Evolutionary conservation across 2,329 filamentous ascomycete genomes (phyloP).

Genomic region (Helicocarpus griseus): DNA sequence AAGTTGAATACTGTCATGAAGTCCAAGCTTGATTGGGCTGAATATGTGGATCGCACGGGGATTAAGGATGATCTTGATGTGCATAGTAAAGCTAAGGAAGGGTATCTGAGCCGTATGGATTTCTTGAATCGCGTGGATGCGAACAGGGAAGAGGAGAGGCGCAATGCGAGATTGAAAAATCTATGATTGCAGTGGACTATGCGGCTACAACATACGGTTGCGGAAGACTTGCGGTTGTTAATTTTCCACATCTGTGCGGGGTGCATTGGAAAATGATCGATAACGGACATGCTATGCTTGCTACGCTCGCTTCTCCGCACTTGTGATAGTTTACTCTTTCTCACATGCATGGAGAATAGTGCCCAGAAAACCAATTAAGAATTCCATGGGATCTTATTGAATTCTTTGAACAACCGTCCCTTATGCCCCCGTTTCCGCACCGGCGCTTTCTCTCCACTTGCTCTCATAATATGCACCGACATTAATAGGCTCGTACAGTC

Average conservation of each 20-base stretch:
- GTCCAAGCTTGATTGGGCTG: slow-evolving; percentile 55
- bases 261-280: not conserved
- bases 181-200: too few species aligned
- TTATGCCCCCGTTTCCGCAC: not conserved
- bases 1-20: slow-evolving; percentile 60
- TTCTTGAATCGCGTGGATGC: slow-evolving; percentile 52
- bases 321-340: too few species aligned
- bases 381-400: not conserved
- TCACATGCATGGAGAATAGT: too few species aligned
- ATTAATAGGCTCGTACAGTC: slow-evolving; percentile 13
- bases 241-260: not conserved
- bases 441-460: slow-evolving; percentile 14
- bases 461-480: slow-evolving; percentile 18
- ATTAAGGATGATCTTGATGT: slow-evolving; percentile 52
- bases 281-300: too few species aligned
- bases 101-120: slow-evolving; percentile 52
- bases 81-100: slow-evolving; percentile 53
- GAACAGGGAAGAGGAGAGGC: slow-evolving; percentile 46
- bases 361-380: not conserved
- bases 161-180: slow-evolving; percentile 40
- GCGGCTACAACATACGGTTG: too few species aligned
- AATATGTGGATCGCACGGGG: slow-evolving; percentile 52
- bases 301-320: too few species aligned
- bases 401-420: not conserved
- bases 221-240: too few species aligned